Evolutionary conservation across 2,329 filamentous ascomycete genomes (phyloP), one percentile per base, ranked within the genome.

Genomic region (Calonectria leucothoes): DNA sequence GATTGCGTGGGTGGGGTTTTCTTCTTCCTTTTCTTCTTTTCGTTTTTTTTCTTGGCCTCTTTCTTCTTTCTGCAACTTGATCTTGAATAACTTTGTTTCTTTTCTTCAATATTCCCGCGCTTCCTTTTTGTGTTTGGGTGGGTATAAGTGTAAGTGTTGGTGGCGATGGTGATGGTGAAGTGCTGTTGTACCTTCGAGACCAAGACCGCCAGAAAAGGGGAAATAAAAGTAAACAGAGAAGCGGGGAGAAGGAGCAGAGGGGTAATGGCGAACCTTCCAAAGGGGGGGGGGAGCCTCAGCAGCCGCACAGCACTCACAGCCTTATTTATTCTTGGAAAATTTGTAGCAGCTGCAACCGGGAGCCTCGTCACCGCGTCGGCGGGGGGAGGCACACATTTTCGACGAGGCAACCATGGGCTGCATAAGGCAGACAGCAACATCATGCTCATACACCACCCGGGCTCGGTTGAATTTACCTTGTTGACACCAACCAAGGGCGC

Each of bases 101-200:
- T 23, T 45, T n/a, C 20, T 42, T 61, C 29, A 39, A 49, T 15
- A 10, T 37, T 52, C 3, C 20, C 8, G 37, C 4, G 15, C 10
- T 14, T 12, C 14, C 1, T 25, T 39, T 42, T n/a, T 17, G 55
- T 61, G n/a, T 3, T 29, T 39, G 29, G 25, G 23, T 42, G 23
- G 31, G 39, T 63, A 49, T 12, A 29, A 39, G 65, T 59, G 23
- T 39, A 59, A 25, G 55, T 52, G 29, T 42, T n/a, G 39, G 42
- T 23, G 55, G 10, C 33, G 57, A 55, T 42, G 49, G 33, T 45
- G 59, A 64, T 68, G 52, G 48, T 63, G 69, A 71, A 70, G 69
- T 71, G 23, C 69, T 71, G 69, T 71, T 37, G 23, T 68, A 61
- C 69, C 69, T 71, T 63, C 63, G 39, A 45, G 31, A 61, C 61